These are phyloP conservation scores for Trichosporon sp. DNA, from an alignment of 1,284 basidiomycete species.

Conservation along the genomic window DNA sequence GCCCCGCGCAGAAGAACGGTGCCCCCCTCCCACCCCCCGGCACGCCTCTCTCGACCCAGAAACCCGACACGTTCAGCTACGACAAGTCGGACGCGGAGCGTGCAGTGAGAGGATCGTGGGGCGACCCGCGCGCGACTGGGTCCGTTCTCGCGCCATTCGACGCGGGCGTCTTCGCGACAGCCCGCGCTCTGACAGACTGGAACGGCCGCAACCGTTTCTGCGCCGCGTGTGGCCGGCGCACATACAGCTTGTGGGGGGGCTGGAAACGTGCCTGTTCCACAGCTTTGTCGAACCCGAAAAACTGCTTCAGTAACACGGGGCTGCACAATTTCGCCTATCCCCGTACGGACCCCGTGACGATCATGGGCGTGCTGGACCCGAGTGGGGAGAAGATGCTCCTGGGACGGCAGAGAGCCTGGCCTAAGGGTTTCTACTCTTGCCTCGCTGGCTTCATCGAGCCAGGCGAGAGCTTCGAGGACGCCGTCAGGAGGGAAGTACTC, in stretches of 20 bases:
- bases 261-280: conserved; percentile 85
- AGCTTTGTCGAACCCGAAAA: conserved; percentile 44
- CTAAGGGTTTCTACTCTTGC: conserved; percentile 65
- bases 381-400: conserved; percentile 75
- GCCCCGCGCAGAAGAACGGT: no score
- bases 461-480: conserved; percentile 91
- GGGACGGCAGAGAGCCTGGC: conserved; percentile 61
- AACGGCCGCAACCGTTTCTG: conserved; percentile 88
- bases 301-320: conserved; percentile 58
- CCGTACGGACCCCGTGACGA: conserved; percentile 74
- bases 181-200: conserved; percentile 80
- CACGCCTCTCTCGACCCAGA: no score
- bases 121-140: conserved; percentile 63
- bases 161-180: conserved; percentile 68
- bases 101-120: conserved; percentile 49
- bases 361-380: conserved; percentile 79
- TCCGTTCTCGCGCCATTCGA: conserved; percentile 49
- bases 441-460: conserved; percentile 88
- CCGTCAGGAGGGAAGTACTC: conserved; percentile 85
- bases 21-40: no score
- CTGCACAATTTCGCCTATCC: conserved; percentile 85
- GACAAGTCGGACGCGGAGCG: not conserved
- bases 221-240: conserved; percentile 72
- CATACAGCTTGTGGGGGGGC: conserved; percentile 87
- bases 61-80: no score